Base-by-base conservation (phyloP, 208 protist species). In the Leishmania major region DNA sequence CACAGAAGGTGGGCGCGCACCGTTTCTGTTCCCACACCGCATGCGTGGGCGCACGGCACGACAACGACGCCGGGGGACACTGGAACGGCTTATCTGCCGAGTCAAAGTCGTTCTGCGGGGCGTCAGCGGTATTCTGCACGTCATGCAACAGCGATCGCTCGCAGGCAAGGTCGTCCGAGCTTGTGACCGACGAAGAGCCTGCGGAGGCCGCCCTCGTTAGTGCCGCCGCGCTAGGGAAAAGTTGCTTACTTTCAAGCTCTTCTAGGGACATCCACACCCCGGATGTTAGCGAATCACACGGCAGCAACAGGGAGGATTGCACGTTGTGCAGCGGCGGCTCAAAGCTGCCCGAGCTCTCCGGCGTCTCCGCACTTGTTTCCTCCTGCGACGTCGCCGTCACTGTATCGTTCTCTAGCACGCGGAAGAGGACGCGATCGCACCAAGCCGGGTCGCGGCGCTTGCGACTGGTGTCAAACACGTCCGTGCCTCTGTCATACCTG, bases 351-450 rank as follows among this genome's bases (percentile, higher is more conserved):
- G 2, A 37, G 53, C 75, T 69, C 22, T 67, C 60, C 31, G 22
- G 22, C 19, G 11, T 7, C 51, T 66, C 75, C 17, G 37, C 40
- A 64, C 57, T 37, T 6, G 10, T 31, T 64, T 67, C 75, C 31
- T 51, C 37, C 57, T 28, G 22, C 40, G 40, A 47, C 43, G 75
- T 10, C 37, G 8, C 37, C 1, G 40, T 37, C 19, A 25, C 45
- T 55, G 75, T 25, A n/a, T 66, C 60, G 55, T 17, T 75, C 53
- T 67, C 78, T 49, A 89, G 47, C 1, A 94, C 86, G 47, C 94
- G 93, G 67, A 96, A 98, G 19, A 98, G 87, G 35, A 98, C 88
- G 51, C 96, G 90, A 75, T 98, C 96, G 55, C 93, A 97, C 95
- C 95, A 98, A 37, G 95, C 91, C 1, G 96, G 96, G 80, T 96